A percentile compares a stretch with the other conserved stretches of the same genome.
Evolutionary conservation across 1,139 yeast species (phyloP).

Genomic region (Yamadazyma membranifaciens): DNA sequence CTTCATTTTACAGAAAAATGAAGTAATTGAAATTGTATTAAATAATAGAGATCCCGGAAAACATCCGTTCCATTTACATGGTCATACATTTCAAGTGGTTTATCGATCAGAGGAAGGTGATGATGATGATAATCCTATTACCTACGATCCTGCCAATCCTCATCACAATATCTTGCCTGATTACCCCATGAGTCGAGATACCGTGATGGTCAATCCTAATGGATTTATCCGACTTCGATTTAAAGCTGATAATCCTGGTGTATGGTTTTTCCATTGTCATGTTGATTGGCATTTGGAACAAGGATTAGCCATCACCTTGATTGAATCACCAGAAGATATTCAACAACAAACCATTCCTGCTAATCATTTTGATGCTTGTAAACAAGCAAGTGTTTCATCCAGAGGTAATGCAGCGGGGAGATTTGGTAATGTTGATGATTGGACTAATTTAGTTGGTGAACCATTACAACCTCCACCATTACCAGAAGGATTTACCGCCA

Average conservation of each 20-base stretch:
- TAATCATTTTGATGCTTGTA: conserved; percentile 61
- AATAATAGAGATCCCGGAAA: conserved; percentile 74
- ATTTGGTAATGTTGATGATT: conserved; percentile 41
- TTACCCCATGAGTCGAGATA: conserved; percentile 70
- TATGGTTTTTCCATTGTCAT: conserved; percentile 67
- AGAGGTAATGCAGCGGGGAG: conserved; percentile 90
- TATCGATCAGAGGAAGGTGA: conserved; percentile 34
- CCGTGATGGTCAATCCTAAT: conserved; percentile 61
- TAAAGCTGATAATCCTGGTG: conserved; percentile 60
- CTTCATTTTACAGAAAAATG: conserved; percentile 66
- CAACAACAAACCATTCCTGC: conserved; percentile 55
- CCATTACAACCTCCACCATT: conserved; percentile 60
- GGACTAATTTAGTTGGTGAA: conserved; percentile 68
- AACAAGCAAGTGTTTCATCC: conserved; percentile 43
- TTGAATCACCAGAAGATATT: conserved; percentile 56
- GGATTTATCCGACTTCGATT: conserved; percentile 64
- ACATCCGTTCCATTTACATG: conserved; percentile 90
- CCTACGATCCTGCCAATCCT: conserved; percentile 34
- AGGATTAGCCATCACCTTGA: conserved; percentile 51
- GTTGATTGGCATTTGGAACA: conserved; percentile 66
- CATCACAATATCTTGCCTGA: conserved; percentile 35
- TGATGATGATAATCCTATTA: conserved; percentile 36
- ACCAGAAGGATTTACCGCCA: conserved; percentile 85
- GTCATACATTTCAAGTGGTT: conserved; percentile 68
- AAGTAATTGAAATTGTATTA: conserved; percentile 62